A percentile compares a stretch with the other conserved stretches of the same genome.
phyloP scores from a whole-genome alignment of 2,329 filamentous ascomycete species.

The Nemania serpens region DNA sequence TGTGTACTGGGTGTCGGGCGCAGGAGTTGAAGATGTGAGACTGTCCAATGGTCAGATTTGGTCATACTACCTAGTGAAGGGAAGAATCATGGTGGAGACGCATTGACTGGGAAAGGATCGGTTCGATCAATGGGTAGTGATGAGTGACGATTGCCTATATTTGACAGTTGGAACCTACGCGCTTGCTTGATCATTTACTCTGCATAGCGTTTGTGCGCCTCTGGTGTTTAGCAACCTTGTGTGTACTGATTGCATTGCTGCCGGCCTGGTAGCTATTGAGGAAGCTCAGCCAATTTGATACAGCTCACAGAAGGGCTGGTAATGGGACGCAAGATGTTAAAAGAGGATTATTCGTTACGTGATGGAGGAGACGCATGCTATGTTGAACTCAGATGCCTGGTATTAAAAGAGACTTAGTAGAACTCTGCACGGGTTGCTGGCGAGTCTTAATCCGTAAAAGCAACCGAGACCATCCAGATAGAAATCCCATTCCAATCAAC shows the following conservation, averaged over 20 bases:
- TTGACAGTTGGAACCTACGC: not conserved
- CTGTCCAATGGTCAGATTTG: not conserved
- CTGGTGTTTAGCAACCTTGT: not conserved
- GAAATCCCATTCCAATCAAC: constrained; percentile 13
- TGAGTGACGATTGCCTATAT: not conserved
- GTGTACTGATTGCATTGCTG: not conserved
- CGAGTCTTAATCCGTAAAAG: constrained; percentile 12
- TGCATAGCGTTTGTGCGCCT: not conserved
- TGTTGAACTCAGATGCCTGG: constrained; percentile 14
- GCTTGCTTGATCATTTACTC: not conserved
- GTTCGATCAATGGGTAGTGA: not conserved
- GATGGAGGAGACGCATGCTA: constrained; percentile 9
- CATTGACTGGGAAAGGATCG: constrained; percentile 1
- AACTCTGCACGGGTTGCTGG: constrained; percentile 4
- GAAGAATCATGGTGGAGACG: not conserved
- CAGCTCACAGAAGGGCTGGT: not conserved
- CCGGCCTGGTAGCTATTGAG: no score
- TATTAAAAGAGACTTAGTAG: constrained; percentile 16
- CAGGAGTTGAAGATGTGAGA: constrained; percentile 60
- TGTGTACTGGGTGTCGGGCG: constrained; percentile 66
- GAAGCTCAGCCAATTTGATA: not conserved
- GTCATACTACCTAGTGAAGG: no score
- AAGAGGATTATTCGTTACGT: not conserved
- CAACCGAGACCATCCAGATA: constrained; percentile 14
- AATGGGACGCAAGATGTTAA: not conserved